Conservation (phyloP, 2,329 filamentous ascomycete genomes). For the Colletotrichum tropicale region DNA sequence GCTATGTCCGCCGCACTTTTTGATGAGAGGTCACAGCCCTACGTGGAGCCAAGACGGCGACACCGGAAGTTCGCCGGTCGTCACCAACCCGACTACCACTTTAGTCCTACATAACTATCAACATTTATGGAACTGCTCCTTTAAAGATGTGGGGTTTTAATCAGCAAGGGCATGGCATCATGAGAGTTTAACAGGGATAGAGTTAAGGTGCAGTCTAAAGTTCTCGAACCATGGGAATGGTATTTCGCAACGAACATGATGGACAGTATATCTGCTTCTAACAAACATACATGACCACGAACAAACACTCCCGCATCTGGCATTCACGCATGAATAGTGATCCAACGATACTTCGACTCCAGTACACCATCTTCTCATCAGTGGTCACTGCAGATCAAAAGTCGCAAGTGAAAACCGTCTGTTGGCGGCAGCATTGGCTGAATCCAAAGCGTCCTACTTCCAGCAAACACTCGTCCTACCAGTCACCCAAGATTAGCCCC, state of each 20-base stretch:
- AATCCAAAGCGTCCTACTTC: neutral
- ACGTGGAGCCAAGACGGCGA: neutral
- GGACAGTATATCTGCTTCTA: neutral
- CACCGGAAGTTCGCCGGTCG: neutral
- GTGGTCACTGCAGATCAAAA: neutral
- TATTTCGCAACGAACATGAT: rapidly evolving
- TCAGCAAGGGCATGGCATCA: neutral
- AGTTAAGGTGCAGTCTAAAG: neutral
- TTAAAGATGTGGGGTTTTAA: neutral
- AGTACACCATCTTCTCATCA: neutral
- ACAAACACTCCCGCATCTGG: rapidly evolving
- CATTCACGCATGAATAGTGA: rapidly evolving
- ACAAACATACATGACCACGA: neutral
- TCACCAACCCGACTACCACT: neutral
- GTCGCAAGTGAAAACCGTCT: neutral
- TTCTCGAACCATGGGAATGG: neutral
- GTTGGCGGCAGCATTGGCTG: neutral
- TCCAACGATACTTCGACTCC: rapidly evolving
- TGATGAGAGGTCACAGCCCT: neutral
- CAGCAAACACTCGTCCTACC: neutral
- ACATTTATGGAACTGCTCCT: neutral
- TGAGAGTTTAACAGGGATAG: neutral
- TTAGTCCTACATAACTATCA: neutral
- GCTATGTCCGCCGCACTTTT: neutral
- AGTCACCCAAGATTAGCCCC: neutral